Evolutionary conservation across 163 green algal genomes (phyloP), one percentile per base, ranked within the genome.

Genomic region (Chlamydomonas reinhardtii): DNA sequence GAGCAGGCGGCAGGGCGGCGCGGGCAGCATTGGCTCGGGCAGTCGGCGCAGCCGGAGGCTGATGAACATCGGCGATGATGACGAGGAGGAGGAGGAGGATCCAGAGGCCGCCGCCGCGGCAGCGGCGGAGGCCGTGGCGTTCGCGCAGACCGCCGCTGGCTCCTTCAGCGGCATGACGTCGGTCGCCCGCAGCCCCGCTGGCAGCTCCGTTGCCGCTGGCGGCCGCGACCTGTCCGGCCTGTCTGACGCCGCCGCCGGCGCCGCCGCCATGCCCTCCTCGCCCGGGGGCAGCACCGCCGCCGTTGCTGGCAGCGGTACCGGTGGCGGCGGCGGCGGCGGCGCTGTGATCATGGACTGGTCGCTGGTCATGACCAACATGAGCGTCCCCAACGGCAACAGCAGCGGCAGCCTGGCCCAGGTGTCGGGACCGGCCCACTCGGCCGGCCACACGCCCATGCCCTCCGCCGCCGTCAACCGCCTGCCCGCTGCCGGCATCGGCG

Each of bases 381-480:
- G 65, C 65, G 31, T 5, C 65, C 17, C 14, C 12, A 56, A 56
- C 48, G 48, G 48, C 12, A 56, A 22, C 12, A 56, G 48, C 48
- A 56, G 48, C 48, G 48, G 48, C 48, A 19, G 14, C 48, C 48
- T 56, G 48, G 6, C 48, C 11, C 48, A 56, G 48, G 11, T 48
- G 35, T 61, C 31, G 3, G 62, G 24, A 1, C 25, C 25, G 16
- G 62, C 12, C 6, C 52, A 84, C 48, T 84, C 77, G 25, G 77
- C 77, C 32, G 77, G 77, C 19, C 43, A 84, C 48, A 84, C 77
- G n/a, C 77, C 77, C 43, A 84, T 84, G 19, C 77, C 77, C 20
- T 84, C 77, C 8, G 22, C 61, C 0, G 39, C 64, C 35, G 59
- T 35, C 25, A 84, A 76, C 48, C n/a, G 66, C 19, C 65, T 76